These are phyloP conservation scores for Trichoderma gamsii DNA, from an alignment of 495 filamentous ascomycete species.

Conservation along the genomic window DNA sequence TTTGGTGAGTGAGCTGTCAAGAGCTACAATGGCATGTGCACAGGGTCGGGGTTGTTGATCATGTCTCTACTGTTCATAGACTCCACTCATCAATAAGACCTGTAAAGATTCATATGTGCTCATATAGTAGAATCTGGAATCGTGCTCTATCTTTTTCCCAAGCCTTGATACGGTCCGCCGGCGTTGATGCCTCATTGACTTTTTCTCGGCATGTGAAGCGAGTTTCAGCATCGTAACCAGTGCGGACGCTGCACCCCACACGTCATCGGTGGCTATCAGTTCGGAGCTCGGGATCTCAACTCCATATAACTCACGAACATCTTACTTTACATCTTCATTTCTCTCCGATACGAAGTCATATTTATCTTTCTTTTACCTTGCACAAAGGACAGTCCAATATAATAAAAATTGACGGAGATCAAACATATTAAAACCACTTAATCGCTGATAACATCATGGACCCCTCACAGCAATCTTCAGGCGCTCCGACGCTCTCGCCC, in stretches of 20 bases:
- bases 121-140: not conserved
- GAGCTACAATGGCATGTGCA: not conserved
- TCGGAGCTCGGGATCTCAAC: constrained; percentile 6
- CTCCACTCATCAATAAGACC: not conserved
- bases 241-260: not conserved
- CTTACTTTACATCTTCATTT: not conserved
- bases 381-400: no score
- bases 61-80: not conserved
- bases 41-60: not conserved
- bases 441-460: not conserved
- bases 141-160: not conserved
- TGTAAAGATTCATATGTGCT: not conserved
- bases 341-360: no score
- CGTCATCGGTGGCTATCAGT: not conserved
- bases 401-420: no score
- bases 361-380: no score
- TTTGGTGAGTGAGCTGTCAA: not conserved
- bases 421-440: not conserved
- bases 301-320: not conserved
- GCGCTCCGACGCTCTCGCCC: constrained; percentile 31
- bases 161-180: not conserved
- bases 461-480: not conserved
- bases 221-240: not conserved
- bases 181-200: not conserved
- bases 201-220: not conserved